Percentiles rank a stretch among this genome's conserved stretches.
phyloP scores from a whole-genome alignment of 2,329 filamentous ascomycete species.

The Ophiostoma novo-ulmi region DNA sequence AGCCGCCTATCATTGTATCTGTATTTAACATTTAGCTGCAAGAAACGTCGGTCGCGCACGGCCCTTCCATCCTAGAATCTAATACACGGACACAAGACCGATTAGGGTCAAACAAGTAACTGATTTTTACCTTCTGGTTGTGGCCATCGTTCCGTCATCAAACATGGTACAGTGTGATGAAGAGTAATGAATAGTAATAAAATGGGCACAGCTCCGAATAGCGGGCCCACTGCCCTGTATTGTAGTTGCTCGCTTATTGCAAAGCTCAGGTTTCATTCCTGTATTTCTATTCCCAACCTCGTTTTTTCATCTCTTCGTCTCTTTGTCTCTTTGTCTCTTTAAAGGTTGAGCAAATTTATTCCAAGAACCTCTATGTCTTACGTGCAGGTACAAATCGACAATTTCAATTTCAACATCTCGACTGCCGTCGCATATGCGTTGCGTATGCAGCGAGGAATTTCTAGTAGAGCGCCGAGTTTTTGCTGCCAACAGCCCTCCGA shows the following conservation, averaged over 20 bases:
- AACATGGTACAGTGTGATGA: not conserved
- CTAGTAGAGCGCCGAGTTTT: not conserved
- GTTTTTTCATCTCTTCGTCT: not conserved
- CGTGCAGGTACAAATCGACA: not conserved
- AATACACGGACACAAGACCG: not conserved
- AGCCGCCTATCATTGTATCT: not conserved
- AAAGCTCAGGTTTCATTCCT: not conserved
- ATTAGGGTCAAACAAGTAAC: not conserved
- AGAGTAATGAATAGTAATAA: not conserved
- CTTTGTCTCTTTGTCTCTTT: not conserved
- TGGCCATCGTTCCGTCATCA: conserved; percentile 7
- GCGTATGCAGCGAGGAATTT: conserved; percentile 1
- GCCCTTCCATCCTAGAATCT: not conserved
- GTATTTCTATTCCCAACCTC: not conserved
- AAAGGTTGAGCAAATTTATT: not conserved
- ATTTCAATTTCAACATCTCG: not conserved
- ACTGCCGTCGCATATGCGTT: not conserved
- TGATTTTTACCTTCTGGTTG: not conserved
- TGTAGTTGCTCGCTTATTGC: conserved; percentile 1
- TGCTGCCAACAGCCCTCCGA: not conserved
- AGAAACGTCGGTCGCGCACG: not conserved
- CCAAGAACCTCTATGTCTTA: not conserved
- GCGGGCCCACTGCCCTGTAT: not conserved
- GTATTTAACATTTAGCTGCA: not conserved
- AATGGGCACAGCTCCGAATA: not conserved